Evolutionary conservation across 192 early-diverging fungal species (phyloP), one percentile per base, ranked within the genome.

Genomic region (Podila minutissima): DNA sequence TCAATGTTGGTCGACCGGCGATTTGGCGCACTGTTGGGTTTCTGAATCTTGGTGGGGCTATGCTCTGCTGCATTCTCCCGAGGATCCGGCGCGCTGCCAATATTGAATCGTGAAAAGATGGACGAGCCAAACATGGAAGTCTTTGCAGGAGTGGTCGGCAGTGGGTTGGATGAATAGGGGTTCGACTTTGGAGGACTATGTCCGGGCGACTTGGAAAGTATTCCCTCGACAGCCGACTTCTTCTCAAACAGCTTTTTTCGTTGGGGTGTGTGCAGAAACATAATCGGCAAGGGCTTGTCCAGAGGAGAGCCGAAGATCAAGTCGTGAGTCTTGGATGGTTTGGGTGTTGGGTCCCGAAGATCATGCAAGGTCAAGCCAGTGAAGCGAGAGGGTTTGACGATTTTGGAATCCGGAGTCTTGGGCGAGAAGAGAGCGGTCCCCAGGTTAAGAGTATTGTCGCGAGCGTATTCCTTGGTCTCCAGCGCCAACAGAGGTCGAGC

Each of bases 241-340:
- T 58, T 63, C 26, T 65, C 38, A 51, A 64, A 79, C 6, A 81
- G 62, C 20, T 69, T 46, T 20, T 73, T 81, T 28, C 67, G 71
- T 28, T 73, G 71, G 20, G 77, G 77, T 22, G 77, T 81, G 35
- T 81, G 70, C 46, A 81, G 38, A 20, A 81, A 41, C 77, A 81
- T 81, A 5, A 81, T 69, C 11, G 77, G 77, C 62, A 81, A 64
- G 17, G 66, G 29, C 15, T 60, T 53, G 13, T 17, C 24, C 6
- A 35, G 19, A 20, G 61, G 53, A 5, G 19, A 19, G 2, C 31
- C 28, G 15, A 31, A 60, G 20, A 2, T 9, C 22, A 55, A 26
- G 53, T 55, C 9, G 9, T 6, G 17, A 24, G 62, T 69, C 24
- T 65, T 81, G 29, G n/a, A 10, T 35, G 66, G 22, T 31, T 81